Conservation (phyloP, 768 basidiomycete genomes). For the Psilocybe cubensis region DNA sequence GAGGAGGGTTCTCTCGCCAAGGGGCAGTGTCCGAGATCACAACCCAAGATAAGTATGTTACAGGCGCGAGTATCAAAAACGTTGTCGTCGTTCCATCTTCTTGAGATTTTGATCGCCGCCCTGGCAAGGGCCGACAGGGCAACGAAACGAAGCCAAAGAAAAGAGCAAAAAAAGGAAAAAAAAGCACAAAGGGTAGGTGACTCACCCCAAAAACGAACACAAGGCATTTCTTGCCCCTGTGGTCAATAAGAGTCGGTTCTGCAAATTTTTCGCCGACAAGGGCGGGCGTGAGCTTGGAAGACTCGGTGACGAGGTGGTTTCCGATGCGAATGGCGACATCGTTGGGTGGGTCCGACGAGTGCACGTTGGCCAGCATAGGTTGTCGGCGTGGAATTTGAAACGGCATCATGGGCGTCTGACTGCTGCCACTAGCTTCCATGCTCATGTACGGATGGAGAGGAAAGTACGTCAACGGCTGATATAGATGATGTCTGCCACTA, state of each 20-base stretch:
- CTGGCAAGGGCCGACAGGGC: background rate
- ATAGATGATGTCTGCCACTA: conserved; percentile 6
- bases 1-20: background rate
- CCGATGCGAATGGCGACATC: conserved; percentile 35
- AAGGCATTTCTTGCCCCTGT: conserved; percentile 52
- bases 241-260: conserved; percentile 56
- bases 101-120: conserved; percentile 1
- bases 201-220: conserved; percentile 69
- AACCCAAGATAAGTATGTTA: background rate
- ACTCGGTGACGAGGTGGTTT: conserved; percentile 41
- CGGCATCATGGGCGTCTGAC: conserved; percentile 26
- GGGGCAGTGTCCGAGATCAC: background rate
- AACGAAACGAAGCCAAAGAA: too few relatives aligned
- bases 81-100: background rate
- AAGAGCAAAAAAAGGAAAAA: background rate
- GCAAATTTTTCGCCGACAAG: conserved; percentile 68
- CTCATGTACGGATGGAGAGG: conserved; percentile 42
- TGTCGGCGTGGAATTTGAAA: conserved; percentile 43
- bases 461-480: conserved; percentile 36
- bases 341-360: conserved; percentile 27
- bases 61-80: background rate
- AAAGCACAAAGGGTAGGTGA: conserved; percentile 1
- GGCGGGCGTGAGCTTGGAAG: conserved; percentile 49
- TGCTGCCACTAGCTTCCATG: conserved; percentile 23
- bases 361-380: conserved; percentile 33